Percentiles rank a stretch among this genome's conserved stretches.
phyloP scores from a whole-genome alignment of 768 basidiomycete genomes.

The Lentinus tigrinus region DNA sequence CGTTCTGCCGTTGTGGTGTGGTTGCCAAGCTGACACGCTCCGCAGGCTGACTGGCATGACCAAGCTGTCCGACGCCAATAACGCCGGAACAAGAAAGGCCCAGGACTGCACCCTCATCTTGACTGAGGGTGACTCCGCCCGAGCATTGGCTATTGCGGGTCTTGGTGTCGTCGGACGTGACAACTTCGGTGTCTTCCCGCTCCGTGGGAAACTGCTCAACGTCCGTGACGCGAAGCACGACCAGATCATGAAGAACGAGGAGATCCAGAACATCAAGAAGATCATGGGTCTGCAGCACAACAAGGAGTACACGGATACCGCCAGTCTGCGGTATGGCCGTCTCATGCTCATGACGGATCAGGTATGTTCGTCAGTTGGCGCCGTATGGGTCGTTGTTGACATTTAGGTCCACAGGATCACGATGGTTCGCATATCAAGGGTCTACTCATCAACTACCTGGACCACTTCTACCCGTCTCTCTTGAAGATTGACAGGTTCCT shows the following conservation, averaged over 20 bases:
- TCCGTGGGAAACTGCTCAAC: slow-evolving; percentile 95
- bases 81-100: slow-evolving; percentile 83
- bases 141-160: slow-evolving; percentile 92
- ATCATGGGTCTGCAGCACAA: slow-evolving; percentile 96
- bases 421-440: slow-evolving; percentile 99
- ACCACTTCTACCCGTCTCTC: slow-evolving; percentile 94
- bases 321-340: slow-evolving; percentile 83
- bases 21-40: slow-evolving; percentile 1
- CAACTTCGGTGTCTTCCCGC: slow-evolving; percentile 95
- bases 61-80: slow-evolving; percentile 96
- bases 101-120: slow-evolving; percentile 90
- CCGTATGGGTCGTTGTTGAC: not conserved
- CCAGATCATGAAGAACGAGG: slow-evolving; percentile 97
- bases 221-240: slow-evolving; percentile 96
- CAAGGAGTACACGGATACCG: slow-evolving; percentile 74
- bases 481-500: slow-evolving; percentile 89
- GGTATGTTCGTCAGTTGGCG: slow-evolving; percentile 43
- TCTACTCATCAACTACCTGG: slow-evolving; percentile 96
- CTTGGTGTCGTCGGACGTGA: slow-evolving; percentile 94
- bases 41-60: slow-evolving; percentile 83
- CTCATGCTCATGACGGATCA: slow-evolving; percentile 99
- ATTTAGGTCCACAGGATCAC: slow-evolving; percentile 68
- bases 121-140: slow-evolving; percentile 99
- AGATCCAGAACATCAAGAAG: slow-evolving; percentile 96
- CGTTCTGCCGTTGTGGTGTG: not conserved